Conservation (phyloP, 768 basidiomycete species). For the Lepiota venenata region DNA sequence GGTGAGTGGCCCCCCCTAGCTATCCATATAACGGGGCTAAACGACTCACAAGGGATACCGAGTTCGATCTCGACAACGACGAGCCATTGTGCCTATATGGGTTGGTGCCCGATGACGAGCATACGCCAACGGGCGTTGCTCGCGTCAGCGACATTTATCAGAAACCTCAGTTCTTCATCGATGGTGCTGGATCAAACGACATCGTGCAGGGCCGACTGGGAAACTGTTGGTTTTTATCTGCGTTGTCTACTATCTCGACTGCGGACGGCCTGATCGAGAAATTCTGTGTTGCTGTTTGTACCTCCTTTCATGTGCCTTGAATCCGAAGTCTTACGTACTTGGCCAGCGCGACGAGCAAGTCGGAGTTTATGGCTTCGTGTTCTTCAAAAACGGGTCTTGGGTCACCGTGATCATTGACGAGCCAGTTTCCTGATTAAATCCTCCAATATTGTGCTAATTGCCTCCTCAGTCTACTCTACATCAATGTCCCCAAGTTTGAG, state of each 20-base stretch:
- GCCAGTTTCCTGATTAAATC: slow-evolving; percentile 24
- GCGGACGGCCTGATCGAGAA: slow-evolving; percentile 46
- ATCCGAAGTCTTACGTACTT: background rate
- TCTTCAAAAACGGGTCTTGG: slow-evolving; percentile 50
- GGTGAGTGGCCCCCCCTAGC: slow-evolving; percentile 25
- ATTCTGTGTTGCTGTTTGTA: slow-evolving; percentile 30
- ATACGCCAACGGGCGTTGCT: background rate
- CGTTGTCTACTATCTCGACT: slow-evolving; percentile 47
- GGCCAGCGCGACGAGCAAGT: slow-evolving; percentile 45
- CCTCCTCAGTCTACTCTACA: slow-evolving; percentile 39
- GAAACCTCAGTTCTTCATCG: slow-evolving; percentile 45
- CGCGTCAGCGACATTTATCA: slow-evolving; percentile 36
- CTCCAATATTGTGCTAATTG: background rate
- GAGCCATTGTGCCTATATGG: slow-evolving; percentile 35
- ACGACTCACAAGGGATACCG: slow-evolving; percentile 37
- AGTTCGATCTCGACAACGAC: slow-evolving; percentile 48
- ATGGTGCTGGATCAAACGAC: slow-evolving; percentile 43
- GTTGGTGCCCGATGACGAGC: slow-evolving; percentile 15
- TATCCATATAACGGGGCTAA: background rate
- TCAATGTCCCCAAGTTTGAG: slow-evolving; percentile 47
- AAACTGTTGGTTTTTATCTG: slow-evolving; percentile 57
- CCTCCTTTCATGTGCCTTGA: background rate
- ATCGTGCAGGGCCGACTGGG: slow-evolving; percentile 48
- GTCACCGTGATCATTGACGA: slow-evolving; percentile 57
- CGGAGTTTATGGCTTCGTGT: slow-evolving; percentile 58